Base-by-base conservation (phyloP, 441 rosid genomes). In the Eruca vesicaria region DNA sequence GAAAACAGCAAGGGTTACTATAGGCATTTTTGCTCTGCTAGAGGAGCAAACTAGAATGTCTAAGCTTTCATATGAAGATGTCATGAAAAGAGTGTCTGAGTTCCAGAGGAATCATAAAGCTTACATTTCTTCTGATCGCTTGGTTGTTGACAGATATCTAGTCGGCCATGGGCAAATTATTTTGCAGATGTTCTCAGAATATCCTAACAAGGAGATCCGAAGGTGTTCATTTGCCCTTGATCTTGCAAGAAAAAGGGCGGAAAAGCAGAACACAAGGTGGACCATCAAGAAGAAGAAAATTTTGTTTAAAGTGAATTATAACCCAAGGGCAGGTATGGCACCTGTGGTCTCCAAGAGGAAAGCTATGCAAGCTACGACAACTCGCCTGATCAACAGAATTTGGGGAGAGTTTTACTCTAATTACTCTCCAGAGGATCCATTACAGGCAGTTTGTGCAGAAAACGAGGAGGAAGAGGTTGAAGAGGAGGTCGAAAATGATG, bases 151-250 rank as follows among this genome's bases (percentile, higher is more conserved):
- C 80, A 86, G 92, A 74, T 88, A 82, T 62, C 81, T 90, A 59
- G 91, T 91, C 5, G 98, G 88, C 74, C 98, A 95, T 72, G 98
- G 98, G 18, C 97, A 89, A 77, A 92, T 95, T 12, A 78, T 92
- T 36, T 74, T 84, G 73, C 98, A 89, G 66, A 84, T 78, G 53
- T 88, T 91, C 84, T 88, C 90, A 19, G 94, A 83, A 60, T 86
- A 48, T 78, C 96, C 95, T 15, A 83, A 83, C 57, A 69, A 72
- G 6, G 82, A 66, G 16, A 79, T 95, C 32, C 80, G 52, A 71
- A 95, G 74, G 77, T 88, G 89, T 80, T 76, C 97, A 19, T 95
- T 95, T 86, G 85, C 82, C 28, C 32, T 64, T 58, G 83, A 89
- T 41, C 96, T 95, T 66, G 18, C 75, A 19, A 76, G 77, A 2